These are phyloP conservation scores for Plantago lanceolata DNA, from an alignment of 305 asterid species.

Conservation along the genomic window DNA sequence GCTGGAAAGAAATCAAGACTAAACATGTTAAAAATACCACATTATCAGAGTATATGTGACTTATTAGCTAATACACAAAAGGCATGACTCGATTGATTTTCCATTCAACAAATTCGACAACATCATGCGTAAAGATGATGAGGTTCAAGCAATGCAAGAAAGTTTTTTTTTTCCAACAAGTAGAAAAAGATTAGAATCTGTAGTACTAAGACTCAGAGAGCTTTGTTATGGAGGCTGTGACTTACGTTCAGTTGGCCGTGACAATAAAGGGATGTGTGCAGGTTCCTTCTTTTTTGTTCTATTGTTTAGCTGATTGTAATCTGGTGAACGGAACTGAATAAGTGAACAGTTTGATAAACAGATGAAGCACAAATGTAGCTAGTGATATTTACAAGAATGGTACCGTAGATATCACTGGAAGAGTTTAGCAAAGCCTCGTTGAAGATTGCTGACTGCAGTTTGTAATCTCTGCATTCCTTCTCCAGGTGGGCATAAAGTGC, in stretches of 20 bases:
- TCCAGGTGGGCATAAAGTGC: slow-evolving; percentile 65
- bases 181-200: background rate
- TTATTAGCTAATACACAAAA: slow-evolving; percentile 5
- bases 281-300: slow-evolving; percentile 54
- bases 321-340: slow-evolving; percentile 45
- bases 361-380: slow-evolving; percentile 18
- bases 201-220: too few species aligned
- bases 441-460: slow-evolving; percentile 72
- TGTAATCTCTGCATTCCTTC: slow-evolving; percentile 65
- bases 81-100: background rate
- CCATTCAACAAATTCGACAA: too few species aligned
- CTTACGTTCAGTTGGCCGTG: slow-evolving; percentile 90
- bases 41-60: slow-evolving; percentile 3
- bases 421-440: slow-evolving; percentile 61
- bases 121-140: too few species aligned
- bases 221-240: slow-evolving; percentile 16
- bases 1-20: slow-evolving; percentile 48
- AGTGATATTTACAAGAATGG: slow-evolving; percentile 18
- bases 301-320: slow-evolving; percentile 31
- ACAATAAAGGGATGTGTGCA: slow-evolving; percentile 55
- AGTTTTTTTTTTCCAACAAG: background rate
- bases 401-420: slow-evolving; percentile 34
- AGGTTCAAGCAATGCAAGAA: too few species aligned
- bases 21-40: background rate
- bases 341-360: slow-evolving; percentile 24